Conservation (phyloP, 2,329 filamentous ascomycete species). For the Penicillium italicum region DNA sequence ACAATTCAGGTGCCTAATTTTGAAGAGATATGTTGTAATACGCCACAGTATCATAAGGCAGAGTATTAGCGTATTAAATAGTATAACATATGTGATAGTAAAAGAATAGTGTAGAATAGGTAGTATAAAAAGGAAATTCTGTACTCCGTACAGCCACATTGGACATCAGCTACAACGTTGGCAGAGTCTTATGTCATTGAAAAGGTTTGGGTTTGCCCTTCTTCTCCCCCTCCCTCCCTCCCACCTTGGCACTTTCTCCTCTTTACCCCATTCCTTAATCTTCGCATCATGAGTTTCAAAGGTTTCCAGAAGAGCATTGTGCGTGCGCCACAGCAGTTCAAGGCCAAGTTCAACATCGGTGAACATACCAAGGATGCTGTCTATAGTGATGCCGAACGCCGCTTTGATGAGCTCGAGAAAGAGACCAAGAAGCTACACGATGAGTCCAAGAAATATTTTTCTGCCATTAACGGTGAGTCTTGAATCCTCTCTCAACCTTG, state of each 20-base stretch:
- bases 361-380: conserved; percentile 93
- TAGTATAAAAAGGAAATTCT: not conserved
- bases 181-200: conserved; percentile 25
- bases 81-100: no score
- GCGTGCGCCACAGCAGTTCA: conserved; percentile 88
- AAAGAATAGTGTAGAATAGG: not conserved
- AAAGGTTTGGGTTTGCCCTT: conserved; percentile 16
- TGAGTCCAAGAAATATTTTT: conserved; percentile 95
- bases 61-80: not conserved
- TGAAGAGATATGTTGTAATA: not conserved
- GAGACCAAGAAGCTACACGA: conserved; percentile 97
- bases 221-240: not conserved
- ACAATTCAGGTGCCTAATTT: conserved; percentile 12
- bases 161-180: conserved; percentile 1
- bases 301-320: conserved; percentile 87
- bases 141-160: conserved; percentile 13
- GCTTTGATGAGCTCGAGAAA: conserved; percentile 88
- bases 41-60: conserved; percentile 10
- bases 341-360: conserved; percentile 88
- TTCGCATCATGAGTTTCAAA: conserved; percentile 81
- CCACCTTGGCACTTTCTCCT: conserved; percentile 11
- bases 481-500: not conserved
- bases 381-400: conserved; percentile 89
- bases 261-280: conserved; percentile 8
- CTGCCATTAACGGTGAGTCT: conserved; percentile 77